These are phyloP conservation scores for Triticum turgidum DNA, from an alignment of 176 grass and related monocot genomes.

Conservation along the genomic window DNA sequence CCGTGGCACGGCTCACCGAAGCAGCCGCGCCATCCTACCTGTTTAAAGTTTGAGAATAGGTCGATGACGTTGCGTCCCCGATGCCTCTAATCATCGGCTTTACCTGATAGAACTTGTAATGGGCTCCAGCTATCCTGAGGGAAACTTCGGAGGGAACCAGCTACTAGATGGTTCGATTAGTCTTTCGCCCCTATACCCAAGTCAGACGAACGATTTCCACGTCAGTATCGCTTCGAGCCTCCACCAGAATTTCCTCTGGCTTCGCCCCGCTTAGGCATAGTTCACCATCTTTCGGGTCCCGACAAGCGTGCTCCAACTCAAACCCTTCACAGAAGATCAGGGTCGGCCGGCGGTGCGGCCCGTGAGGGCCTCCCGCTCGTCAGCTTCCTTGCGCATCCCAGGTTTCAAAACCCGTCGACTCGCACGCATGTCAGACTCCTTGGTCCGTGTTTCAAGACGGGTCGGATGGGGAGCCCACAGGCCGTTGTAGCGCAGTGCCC, in stretches of 20 bases:
- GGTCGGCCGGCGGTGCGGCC: constrained; percentile 49
- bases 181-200: constrained; percentile 75
- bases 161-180: constrained; percentile 83
- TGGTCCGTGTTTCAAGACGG: constrained; percentile 86
- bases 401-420: constrained; percentile 31
- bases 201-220: constrained; percentile 61
- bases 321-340: constrained; percentile 66
- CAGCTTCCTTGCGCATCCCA: constrained; percentile 26
- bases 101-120: constrained; percentile 66
- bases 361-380: constrained; percentile 12
- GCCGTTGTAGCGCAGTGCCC: constrained; percentile 18
- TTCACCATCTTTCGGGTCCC: constrained; percentile 70
- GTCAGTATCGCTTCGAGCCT: constrained; percentile 56
- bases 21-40: constrained; percentile 59
- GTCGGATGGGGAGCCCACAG: constrained; percentile 54
- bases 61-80: constrained; percentile 70
- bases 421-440: constrained; percentile 52
- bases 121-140: constrained; percentile 59
- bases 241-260: constrained; percentile 75
- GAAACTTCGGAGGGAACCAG: constrained; percentile 61
- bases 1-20: constrained; percentile 1
- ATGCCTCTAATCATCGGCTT: constrained; percentile 94
- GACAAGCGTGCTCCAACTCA: constrained; percentile 59
- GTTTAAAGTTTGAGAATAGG: constrained; percentile 95
- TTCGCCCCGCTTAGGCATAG: constrained; percentile 62